phyloP scores from a whole-genome alignment of 192 early-diverging fungal species.

The Umbelopsis ramanniana region DNA sequence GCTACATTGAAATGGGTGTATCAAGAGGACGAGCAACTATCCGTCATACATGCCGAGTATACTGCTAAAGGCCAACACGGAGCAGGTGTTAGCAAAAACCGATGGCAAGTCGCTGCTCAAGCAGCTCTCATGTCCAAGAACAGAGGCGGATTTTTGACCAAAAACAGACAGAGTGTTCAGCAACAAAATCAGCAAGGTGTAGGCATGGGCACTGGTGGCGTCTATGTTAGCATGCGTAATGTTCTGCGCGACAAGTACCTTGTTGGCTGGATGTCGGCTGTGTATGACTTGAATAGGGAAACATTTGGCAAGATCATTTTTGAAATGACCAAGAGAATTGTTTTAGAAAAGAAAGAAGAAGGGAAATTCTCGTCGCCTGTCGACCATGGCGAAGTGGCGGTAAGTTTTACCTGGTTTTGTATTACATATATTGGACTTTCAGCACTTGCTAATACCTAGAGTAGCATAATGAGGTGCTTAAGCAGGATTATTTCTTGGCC shows the following conservation, averaged over 20 bases:
- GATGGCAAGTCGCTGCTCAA: constrained; percentile 26
- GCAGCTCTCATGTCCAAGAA: constrained; percentile 21
- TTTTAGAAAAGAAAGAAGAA: constrained; percentile 46
- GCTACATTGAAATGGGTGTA: constrained; percentile 54
- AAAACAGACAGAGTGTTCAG: constrained; percentile 15
- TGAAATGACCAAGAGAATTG: constrained; percentile 43
- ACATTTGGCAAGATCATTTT: constrained; percentile 45
- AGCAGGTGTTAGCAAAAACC: constrained; percentile 40
- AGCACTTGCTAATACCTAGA: background rate
- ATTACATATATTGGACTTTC: too few species aligned
- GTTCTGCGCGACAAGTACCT: constrained; percentile 55
- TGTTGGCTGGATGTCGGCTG: constrained; percentile 46
- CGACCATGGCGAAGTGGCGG: background rate
- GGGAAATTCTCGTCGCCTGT: background rate
- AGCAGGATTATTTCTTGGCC: constrained; percentile 36
- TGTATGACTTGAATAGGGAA: constrained; percentile 48
- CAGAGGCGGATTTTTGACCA: constrained; percentile 15
- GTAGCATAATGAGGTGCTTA: constrained; percentile 21
- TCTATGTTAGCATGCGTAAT: constrained; percentile 52
- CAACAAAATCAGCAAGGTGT: constrained; percentile 19
- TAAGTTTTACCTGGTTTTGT: background rate
- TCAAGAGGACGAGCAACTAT: constrained; percentile 56
- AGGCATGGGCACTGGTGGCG: constrained; percentile 40
- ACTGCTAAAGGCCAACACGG: constrained; percentile 39
- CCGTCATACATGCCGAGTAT: constrained; percentile 51